A percentile compares a stretch with the other conserved stretches of the same genome.
Conservation (phyloP, 1,139 yeast species). For the Diutina pseudorugosa region DNA sequence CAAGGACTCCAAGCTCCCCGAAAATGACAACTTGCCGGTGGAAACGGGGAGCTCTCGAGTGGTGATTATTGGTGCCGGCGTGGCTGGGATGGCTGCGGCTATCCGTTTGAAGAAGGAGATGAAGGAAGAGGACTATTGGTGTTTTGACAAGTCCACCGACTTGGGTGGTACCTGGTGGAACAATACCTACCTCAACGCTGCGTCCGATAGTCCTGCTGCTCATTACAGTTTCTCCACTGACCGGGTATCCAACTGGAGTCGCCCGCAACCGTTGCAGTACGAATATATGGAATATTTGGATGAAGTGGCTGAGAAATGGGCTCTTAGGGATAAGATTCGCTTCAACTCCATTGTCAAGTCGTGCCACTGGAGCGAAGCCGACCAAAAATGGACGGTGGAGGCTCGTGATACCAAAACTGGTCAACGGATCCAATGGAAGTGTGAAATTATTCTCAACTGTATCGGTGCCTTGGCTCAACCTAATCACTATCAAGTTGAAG, state of each 20-base stretch:
- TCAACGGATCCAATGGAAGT: background rate
- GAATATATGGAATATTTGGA: background rate
- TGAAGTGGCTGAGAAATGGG: background rate
- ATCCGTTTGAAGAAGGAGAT: constrained; percentile 13
- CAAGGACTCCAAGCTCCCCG: constrained; percentile 5
- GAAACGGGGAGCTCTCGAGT: constrained; percentile 18
- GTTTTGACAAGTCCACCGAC: background rate
- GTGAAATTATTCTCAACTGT: background rate
- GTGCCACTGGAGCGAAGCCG: background rate
- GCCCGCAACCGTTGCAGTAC: background rate
- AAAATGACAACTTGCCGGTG: constrained; percentile 9
- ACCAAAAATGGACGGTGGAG: background rate
- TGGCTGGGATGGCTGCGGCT: constrained; percentile 31
- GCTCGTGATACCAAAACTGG: background rate
- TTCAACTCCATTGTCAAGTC: background rate
- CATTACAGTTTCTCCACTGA: background rate
- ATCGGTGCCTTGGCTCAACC: constrained; percentile 1
- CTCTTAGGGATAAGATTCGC: background rate
- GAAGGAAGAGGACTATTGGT: background rate
- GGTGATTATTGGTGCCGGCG: constrained; percentile 38
- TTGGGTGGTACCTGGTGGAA: constrained; percentile 4
- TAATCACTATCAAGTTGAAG: background rate
- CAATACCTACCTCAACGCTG: background rate
- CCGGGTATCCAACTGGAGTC: background rate
- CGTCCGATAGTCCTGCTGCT: constrained; percentile 1